A percentile compares a stretch with the other conserved stretches of the same genome.
Conservation (phyloP, 2,329 filamentous ascomycete species). For the Didymella lethalis region DNA sequence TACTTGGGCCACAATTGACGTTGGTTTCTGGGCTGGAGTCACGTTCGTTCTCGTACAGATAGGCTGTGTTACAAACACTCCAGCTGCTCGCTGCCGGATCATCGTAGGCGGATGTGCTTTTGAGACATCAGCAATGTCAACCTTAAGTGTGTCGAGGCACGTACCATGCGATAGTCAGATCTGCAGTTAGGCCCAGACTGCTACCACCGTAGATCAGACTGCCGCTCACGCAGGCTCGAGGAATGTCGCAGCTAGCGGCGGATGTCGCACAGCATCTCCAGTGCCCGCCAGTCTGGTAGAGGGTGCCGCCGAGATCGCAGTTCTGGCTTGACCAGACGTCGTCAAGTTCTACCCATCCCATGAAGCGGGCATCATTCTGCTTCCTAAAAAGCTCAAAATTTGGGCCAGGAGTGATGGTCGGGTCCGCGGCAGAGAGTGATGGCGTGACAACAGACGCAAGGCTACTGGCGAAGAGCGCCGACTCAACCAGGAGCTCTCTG, state of each 20-base stretch:
- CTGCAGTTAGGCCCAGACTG: conserved; percentile 2
- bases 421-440: conserved; percentile 26
- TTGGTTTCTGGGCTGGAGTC: conserved; percentile 36
- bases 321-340: conserved; percentile 26
- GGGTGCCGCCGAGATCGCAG: conserved; percentile 34
- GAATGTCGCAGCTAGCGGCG: conserved; percentile 28
- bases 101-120: conserved; percentile 28
- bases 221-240: conserved; percentile 33
- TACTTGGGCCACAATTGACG: conserved; percentile 34
- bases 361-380: conserved; percentile 35
- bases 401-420: conserved; percentile 38
- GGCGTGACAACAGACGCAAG: conserved; percentile 26
- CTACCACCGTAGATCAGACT: conserved; percentile 31
- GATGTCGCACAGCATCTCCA: conserved; percentile 38
- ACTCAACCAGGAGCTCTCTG: conserved; percentile 15
- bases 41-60: conserved; percentile 34
- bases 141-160: conserved; percentile 1
- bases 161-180: conserved; percentile 26
- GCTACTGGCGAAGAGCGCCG: conserved; percentile 28
- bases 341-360: conserved; percentile 33
- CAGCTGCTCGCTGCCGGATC: conserved; percentile 27
- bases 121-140: not conserved
- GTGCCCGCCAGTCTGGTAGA: conserved; percentile 27
- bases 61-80: conserved; percentile 38
- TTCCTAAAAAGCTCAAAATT: conserved; percentile 34